These are phyloP conservation scores for Phoenix roebelenii DNA, from an alignment of 176 grass and related monocot species.

Conservation along the genomic window DNA sequence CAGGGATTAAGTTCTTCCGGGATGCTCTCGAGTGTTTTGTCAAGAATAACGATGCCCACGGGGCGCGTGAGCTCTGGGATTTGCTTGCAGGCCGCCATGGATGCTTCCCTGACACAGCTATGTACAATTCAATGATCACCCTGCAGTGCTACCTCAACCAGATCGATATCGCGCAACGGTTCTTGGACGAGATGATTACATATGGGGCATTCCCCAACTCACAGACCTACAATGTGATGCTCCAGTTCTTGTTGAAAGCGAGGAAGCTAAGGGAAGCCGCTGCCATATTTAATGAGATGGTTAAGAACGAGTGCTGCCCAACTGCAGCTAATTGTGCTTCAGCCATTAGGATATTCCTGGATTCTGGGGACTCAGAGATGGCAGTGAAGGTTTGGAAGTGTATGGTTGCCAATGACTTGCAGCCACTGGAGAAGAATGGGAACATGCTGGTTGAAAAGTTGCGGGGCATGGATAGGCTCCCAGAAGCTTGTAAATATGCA, in stretches of 20 bases:
- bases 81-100: slow-evolving; percentile 24
- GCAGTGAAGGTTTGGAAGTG: slow-evolving; percentile 60
- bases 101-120: slow-evolving; percentile 36
- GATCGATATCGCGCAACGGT: slow-evolving; percentile 20
- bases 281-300: slow-evolving; percentile 71
- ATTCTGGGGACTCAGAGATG: slow-evolving; percentile 41
- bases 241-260: slow-evolving; percentile 46
- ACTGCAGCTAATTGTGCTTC: slow-evolving; percentile 15
- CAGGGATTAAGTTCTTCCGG: slow-evolving; percentile 63
- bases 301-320: slow-evolving; percentile 61
- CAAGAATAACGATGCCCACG: slow-evolving; percentile 14
- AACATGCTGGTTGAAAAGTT: slow-evolving; percentile 62
- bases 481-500: slow-evolving; percentile 89
- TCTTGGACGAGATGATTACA: slow-evolving; percentile 62
- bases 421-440: slow-evolving; percentile 52
- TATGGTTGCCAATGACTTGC: slow-evolving; percentile 55
- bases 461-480: slow-evolving; percentile 37
- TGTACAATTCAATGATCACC: slow-evolving; percentile 65
- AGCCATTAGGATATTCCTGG: slow-evolving; percentile 35
- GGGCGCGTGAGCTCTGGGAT: slow-evolving; percentile 43
- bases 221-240: slow-evolving; percentile 41
- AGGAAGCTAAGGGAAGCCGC: slow-evolving; percentile 44
- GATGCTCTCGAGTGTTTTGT: slow-evolving; percentile 29
- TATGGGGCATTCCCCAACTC: slow-evolving; percentile 57
- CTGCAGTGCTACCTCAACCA: slow-evolving; percentile 34